A percentile compares a stretch with the other conserved stretches of the same genome.
phyloP scores from a whole-genome alignment of 2,329 filamentous ascomycete species.

The Tolypocladium cylindrosporum region DNA sequence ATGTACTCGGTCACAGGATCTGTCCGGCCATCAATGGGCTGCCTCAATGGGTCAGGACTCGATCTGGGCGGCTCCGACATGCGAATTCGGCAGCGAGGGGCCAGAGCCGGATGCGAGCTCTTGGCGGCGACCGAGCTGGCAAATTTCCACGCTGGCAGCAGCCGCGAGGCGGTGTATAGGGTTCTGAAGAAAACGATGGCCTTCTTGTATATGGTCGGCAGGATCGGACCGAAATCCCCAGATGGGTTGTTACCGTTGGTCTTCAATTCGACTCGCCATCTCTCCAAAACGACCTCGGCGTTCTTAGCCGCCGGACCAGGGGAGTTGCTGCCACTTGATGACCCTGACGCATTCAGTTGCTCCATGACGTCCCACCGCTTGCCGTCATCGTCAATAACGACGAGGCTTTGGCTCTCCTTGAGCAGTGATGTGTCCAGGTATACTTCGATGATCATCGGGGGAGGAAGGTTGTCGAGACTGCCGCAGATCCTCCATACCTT shows the following conservation, averaged over 20 bases:
- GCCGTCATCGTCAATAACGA: conserved; percentile 78
- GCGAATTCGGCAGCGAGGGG: conserved; percentile 70
- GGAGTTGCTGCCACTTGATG: conserved; percentile 37
- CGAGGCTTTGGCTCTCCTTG: conserved; percentile 75
- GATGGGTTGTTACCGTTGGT: conserved; percentile 33
- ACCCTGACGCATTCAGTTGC: conserved; percentile 57
- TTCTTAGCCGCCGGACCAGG: conserved; percentile 32
- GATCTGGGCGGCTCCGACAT: conserved; percentile 46
- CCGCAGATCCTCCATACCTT: conserved; percentile 73
- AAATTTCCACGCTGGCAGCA: conserved; percentile 82
- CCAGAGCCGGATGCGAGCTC: conserved; percentile 55
- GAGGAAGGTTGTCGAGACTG: conserved; percentile 65
- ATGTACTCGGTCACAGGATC: conserved; percentile 58
- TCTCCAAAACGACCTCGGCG: conserved; percentile 75
- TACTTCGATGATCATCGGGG: conserved; percentile 80
- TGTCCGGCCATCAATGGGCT: conserved; percentile 25
- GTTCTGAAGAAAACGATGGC: conserved; percentile 90
- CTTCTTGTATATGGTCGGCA: conserved; percentile 94
- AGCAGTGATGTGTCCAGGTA: conserved; percentile 75
- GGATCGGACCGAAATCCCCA: conserved; percentile 49
- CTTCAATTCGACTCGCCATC: conserved; percentile 81
- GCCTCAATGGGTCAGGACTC: conserved; percentile 54
- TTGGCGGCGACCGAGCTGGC: conserved; percentile 63
- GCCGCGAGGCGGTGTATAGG: conserved; percentile 69
- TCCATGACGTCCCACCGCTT: conserved; percentile 90